These are phyloP conservation scores for Kandelia obovata DNA, from an alignment of 345 rosid species.

Conservation along the genomic window DNA sequence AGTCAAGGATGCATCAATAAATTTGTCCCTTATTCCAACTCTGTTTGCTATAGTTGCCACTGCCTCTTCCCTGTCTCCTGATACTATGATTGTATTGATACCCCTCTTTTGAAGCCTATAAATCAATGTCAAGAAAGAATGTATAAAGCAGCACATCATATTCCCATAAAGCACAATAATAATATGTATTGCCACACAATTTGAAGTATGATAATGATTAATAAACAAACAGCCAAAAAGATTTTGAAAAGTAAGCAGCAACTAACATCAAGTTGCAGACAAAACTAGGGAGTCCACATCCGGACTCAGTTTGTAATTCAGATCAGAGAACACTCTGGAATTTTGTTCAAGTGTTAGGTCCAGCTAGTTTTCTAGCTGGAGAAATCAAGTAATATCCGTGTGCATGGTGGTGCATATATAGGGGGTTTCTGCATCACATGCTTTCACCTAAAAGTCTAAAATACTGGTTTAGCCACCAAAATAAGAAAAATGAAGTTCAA, in stretches of 20 bases:
- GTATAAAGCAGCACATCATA: constrained; percentile 9
- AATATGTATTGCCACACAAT: too few species aligned
- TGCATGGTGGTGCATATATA: too few species aligned
- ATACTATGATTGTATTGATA: constrained; percentile 73
- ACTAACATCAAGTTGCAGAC: not conserved
- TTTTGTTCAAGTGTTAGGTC: not conserved
- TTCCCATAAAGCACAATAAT: not conserved
- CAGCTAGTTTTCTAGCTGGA: too few species aligned
- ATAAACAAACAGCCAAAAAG: not conserved
- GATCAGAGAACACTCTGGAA: not conserved
- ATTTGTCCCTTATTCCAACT: constrained; percentile 63
- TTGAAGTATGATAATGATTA: too few species aligned
- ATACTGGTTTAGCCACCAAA: too few species aligned
- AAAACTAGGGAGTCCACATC: not conserved
- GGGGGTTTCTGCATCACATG: too few species aligned
- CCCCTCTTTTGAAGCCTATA: constrained; percentile 74
- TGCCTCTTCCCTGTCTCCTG: constrained; percentile 99
- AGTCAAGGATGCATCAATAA: constrained; percentile 60
- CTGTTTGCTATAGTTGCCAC: constrained; percentile 71
- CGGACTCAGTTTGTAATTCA: not conserved
- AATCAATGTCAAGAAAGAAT: constrained; percentile 18
- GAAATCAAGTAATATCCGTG: too few species aligned
- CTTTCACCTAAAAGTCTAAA: too few species aligned
- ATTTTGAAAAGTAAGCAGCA: not conserved
- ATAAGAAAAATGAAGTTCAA: too few species aligned